Percentiles rank a stretch among this genome's conserved stretches.
phyloP scores from a whole-genome alignment of 768 basidiomycete genomes.

The Xanthoconium stramineum region DNA sequence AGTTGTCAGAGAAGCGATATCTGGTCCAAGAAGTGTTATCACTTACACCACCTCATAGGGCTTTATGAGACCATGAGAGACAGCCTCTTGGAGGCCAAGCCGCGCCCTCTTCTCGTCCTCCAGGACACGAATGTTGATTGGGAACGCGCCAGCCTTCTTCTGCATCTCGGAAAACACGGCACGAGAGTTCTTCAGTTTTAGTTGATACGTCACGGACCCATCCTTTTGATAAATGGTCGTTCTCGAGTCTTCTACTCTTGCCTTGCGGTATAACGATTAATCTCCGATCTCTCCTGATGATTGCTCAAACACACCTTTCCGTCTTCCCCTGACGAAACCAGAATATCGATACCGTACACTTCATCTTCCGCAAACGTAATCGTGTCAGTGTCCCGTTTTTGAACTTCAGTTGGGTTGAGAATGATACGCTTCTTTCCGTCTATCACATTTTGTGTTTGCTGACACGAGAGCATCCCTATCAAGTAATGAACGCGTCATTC shows the following conservation, averaged over 20 bases:
- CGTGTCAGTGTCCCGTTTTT: constrained; percentile 83
- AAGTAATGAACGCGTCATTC: background rate
- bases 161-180: constrained; percentile 96
- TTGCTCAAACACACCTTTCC: constrained; percentile 63
- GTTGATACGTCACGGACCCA: constrained; percentile 81
- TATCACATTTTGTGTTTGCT: constrained; percentile 90
- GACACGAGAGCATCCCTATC: constrained; percentile 90
- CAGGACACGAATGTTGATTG: constrained; percentile 90
- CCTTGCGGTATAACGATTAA: constrained; percentile 45
- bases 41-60: constrained; percentile 93
- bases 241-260: constrained; percentile 82
- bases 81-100: constrained; percentile 94
- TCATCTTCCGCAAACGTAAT: constrained; percentile 89
- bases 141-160: constrained; percentile 97
- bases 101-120: constrained; percentile 96
- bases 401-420: constrained; percentile 79
- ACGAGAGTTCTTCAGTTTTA: constrained; percentile 97
- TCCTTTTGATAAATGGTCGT: constrained; percentile 94
- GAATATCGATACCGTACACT: constrained; percentile 92
- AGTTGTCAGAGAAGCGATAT: background rate
- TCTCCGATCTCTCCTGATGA: background rate
- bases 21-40: background rate
- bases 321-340: constrained; percentile 83
- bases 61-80: constrained; percentile 89
- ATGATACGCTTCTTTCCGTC: constrained; percentile 97